Evolutionary conservation across 768 basidiomycete genomes (phyloP).

Genomic region (Russula sp.): DNA sequence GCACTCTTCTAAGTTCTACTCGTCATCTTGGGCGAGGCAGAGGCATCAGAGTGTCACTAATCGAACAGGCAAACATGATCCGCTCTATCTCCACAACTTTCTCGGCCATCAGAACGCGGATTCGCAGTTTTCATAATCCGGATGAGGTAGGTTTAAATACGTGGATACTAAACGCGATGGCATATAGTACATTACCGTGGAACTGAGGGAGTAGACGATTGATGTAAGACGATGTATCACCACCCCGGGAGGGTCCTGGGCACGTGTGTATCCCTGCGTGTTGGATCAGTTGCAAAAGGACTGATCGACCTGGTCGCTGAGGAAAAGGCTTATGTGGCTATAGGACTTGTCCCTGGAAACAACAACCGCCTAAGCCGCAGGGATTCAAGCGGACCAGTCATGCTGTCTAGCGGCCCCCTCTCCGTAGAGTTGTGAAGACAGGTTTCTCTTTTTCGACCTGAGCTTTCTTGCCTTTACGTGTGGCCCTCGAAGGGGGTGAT

Average conservation of each 20-base stretch:
- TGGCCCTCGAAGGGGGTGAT: background rate
- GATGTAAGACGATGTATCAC: background rate
- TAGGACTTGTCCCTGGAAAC: background rate
- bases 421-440: conserved; percentile 4
- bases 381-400: background rate
- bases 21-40: background rate
- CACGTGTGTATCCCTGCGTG: background rate
- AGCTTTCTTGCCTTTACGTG: background rate
- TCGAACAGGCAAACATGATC: background rate
- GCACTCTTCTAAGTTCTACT: background rate
- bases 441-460: background rate
- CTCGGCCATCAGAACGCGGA: no score
- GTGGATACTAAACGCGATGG: no score
- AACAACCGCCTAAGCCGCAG: background rate
- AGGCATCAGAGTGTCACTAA: background rate
- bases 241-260: background rate
- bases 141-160: no score
- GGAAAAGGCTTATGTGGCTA: background rate
- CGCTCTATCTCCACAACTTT: background rate
- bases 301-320: background rate
- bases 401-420: conserved; percentile 5
- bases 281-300: background rate
- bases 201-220: background rate
- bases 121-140: no score
- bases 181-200: background rate